Base-by-base conservation (phyloP, 2,329 filamentous ascomycete species). In the Aspergillus unguis region DNA sequence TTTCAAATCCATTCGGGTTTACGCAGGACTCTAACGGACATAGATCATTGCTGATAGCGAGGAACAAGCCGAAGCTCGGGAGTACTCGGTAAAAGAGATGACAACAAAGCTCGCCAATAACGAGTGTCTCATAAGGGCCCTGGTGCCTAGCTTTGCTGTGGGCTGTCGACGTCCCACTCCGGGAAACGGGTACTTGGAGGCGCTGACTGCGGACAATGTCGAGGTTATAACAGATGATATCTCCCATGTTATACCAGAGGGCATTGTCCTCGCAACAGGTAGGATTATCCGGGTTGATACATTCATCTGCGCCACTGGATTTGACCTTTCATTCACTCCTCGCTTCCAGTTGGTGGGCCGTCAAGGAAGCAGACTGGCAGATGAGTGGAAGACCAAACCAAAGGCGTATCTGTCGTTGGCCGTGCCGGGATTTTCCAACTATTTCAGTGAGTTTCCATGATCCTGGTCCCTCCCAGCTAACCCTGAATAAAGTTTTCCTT, bases 241-340 rank as follows among this genome's bases (percentile, higher is more conserved):
- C 35, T 10, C 10, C n/a, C 25, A 29, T 5, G 4, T 32, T 2
- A 8, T 31, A 4, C 35, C 36, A 17, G n/a, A 49, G 48, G 50
- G 51, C 28, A 47, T 52, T 33, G 32, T 40, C 8, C 27, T 33
- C 6, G 28, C 7, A 26, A 50, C 40, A 9, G 23, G 41, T 31
- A 32, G 25, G 10, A n/a, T 42, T 7, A 32, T 52, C 23, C 17
- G 35, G 28, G 6, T 52, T 23, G 49, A 32, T 35, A 42, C 36
- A 4, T 33, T 35, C n/a, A 35, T 52, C 11, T 52, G 36, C n/a
- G 45, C 45, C 29, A 48, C 45, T 5, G 45, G 45, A 31, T 48
- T 48, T 31, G 45, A 48, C 31, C 11, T 48, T 23, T 48, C 45
- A 9, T 48, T 40, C 45, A 23, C 27, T 31, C 45, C 36, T 26